A percentile compares a stretch with the other conserved stretches of the same genome.
Conservation (phyloP, 2,329 filamentous ascomycete genomes). For the Thielaviopsis euricoi region DNA sequence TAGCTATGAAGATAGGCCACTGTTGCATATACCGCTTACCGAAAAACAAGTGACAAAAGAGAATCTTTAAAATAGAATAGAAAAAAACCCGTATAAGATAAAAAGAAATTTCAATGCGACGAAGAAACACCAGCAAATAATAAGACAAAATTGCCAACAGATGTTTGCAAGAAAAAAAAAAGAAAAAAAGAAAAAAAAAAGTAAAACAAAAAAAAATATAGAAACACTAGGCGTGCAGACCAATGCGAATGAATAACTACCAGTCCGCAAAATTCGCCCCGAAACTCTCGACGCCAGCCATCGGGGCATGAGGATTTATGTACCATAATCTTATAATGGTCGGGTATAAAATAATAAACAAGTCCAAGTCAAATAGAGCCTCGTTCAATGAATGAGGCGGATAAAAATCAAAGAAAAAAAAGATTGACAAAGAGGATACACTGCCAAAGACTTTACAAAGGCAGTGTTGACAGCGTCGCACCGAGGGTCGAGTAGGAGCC, state of each 20-base stretch:
- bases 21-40: neutral
- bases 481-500: neutral
- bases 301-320: no score
- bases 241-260: no score
- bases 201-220: no score
- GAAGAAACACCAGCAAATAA: no score
- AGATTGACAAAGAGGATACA: neutral
- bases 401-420: neutral
- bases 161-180: no score
- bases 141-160: no score
- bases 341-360: neutral
- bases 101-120: neutral
- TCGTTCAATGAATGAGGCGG: neutral
- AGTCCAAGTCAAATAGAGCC: neutral
- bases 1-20: neutral
- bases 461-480: neutral
- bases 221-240: no score
- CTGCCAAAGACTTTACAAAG: neutral
- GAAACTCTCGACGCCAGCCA: no score
- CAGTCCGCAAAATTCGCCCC: no score
- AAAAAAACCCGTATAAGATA: neutral
- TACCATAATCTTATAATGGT: neutral
- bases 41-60: neutral
- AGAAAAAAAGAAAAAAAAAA: no score
- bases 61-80: conserved; percentile 2